Base-by-base conservation (phyloP, 1,284 basidiomycete genomes). In the Somion occarium region DNA sequence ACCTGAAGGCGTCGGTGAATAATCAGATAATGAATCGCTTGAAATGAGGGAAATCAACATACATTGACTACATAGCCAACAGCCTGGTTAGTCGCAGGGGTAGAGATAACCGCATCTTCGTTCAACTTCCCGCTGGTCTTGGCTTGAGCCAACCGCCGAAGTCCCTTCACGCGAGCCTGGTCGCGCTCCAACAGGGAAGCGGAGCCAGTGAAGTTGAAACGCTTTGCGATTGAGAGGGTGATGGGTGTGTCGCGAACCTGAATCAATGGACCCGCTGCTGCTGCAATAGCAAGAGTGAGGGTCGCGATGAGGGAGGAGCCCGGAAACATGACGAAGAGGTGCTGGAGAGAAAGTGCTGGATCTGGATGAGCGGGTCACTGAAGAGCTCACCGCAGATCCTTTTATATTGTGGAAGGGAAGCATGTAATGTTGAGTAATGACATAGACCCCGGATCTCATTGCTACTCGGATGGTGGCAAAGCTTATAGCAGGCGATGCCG, bases 201-300 rank as follows among this genome's bases (percentile, higher is more conserved):
- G 25, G 59, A 46, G 39, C 61, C 58, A 9, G 61, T 63, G 51
- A 57, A 46, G 59, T 65, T 63, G 49, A 63, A 51, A 41, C 62
- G 61, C 57, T 63, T 65, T 37, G 61, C 63, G 19, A 63, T 46
- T 27, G 61, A 58, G n/a, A 66, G 54, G 34, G 60, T 50, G 25
- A 66, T 49, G 47, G 55, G 47, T 49, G 50, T 52, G 46, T 62
- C 56, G 52, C 56, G 57, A 38, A 61, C 49, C 47, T 54, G 53
- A 44, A 59, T 52, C 18, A 63, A 42, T 0, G 63, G 64, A 42
- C 50, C 59, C 46, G 63, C 64, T 18, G 54, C 46, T 5, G 57
- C 59, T n/a, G n/a, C n/a, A n/a, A n/a, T n/a, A n/a, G n/a, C n/a
- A n/a, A n/a, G n/a, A n/a, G n/a, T n/a, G n/a, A n/a, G n/a, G n/a